Evolutionary conservation across 2,329 filamentous ascomycete genomes (phyloP).

Genomic region (Tolypocladium pustulatum): DNA sequence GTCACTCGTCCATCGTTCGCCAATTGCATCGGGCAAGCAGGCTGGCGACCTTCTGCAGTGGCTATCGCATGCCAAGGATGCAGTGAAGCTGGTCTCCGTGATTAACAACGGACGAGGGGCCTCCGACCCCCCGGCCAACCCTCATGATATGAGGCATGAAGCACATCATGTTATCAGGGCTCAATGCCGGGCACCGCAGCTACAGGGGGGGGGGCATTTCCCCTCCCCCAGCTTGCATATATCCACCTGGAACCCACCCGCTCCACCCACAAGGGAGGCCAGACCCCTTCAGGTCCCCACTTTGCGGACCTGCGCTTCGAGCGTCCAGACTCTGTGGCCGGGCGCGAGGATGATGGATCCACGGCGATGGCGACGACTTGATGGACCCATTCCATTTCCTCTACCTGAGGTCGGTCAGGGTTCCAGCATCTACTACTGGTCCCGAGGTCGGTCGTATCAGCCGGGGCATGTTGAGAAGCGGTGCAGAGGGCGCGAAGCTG

Average conservation of each 20-base stretch:
- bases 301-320: neutral
- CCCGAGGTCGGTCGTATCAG: neutral
- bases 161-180: neutral
- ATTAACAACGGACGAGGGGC: neutral
- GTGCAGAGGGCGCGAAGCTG: neutral
- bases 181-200: neutral
- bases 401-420: neutral
- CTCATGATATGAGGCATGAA: neutral
- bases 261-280: neutral
- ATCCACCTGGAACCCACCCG: neutral
- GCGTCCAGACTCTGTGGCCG: neutral
- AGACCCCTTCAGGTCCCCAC: neutral
- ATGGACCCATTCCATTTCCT: neutral
- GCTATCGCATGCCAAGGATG: neutral
- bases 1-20: neutral
- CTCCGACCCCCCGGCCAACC: neutral
- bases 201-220: neutral
- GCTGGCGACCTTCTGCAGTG: neutral
- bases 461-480: neutral
- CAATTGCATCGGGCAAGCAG: neutral
- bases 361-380: neutral
- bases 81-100: neutral
- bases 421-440: neutral
- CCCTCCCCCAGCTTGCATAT: neutral
- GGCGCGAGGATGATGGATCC: neutral